Evolutionary conservation across 176 grass and related monocot species (phyloP).

Genomic region (Lolium rigidum): DNA sequence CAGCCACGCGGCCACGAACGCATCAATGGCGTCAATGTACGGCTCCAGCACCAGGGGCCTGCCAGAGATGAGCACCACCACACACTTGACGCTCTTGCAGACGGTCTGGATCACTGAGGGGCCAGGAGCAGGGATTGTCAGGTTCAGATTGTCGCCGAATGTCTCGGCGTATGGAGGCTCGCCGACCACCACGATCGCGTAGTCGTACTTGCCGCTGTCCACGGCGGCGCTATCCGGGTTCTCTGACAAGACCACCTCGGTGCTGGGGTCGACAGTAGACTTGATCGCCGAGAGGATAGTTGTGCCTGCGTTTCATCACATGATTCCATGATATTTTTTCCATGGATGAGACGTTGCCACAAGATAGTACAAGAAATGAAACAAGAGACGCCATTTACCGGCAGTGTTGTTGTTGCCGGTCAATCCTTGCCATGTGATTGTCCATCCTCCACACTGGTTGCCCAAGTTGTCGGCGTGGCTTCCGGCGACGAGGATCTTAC

Average conservation of each 20-base stretch:
- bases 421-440: constrained; percentile 69
- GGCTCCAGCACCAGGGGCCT: constrained; percentile 85
- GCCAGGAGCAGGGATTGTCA: constrained; percentile 76
- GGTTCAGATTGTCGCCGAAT: constrained; percentile 70
- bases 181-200: constrained; percentile 71
- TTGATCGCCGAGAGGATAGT: constrained; percentile 72
- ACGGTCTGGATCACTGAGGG: constrained; percentile 74
- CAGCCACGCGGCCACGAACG: constrained; percentile 78
- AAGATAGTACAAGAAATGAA: not conserved
- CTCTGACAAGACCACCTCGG: constrained; percentile 70
- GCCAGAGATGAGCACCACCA: constrained; percentile 74
- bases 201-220: constrained; percentile 55
- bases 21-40: constrained; percentile 49
- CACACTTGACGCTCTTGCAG: constrained; percentile 70
- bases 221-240: constrained; percentile 49
- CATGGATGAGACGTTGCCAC: not conserved
- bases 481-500: constrained; percentile 68
- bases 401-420: constrained; percentile 54
- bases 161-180: constrained; percentile 71
- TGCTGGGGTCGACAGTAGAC: constrained; percentile 65
- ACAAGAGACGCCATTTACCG: constrained; percentile 33
- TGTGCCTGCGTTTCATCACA: constrained; percentile 49
- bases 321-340: not conserved
- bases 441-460: constrained; percentile 81
- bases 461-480: constrained; percentile 74